phyloP scores from a whole-genome alignment of 1,139 yeast species.

The Groenewaldozyma auringiensis region DNA sequence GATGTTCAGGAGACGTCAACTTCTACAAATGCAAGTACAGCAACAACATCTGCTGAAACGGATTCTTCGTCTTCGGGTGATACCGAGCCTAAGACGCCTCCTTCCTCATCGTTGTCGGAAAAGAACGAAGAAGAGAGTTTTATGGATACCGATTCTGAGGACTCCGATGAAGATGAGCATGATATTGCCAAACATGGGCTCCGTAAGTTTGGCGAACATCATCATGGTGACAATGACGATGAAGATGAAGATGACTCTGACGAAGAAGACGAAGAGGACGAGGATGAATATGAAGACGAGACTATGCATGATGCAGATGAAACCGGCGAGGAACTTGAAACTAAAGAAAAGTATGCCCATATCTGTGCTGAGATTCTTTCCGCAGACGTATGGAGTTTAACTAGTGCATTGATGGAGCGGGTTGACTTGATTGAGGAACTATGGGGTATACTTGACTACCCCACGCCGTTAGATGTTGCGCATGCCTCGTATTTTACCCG shows the following conservation, averaged over 20 bases:
- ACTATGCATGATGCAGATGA: constrained; percentile 36
- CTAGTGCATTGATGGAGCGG: constrained; percentile 84
- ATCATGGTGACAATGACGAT: constrained; percentile 16
- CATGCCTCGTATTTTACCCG: constrained; percentile 88
- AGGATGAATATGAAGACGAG: constrained; percentile 32
- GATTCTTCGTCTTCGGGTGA: neutral
- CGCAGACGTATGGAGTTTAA: constrained; percentile 91
- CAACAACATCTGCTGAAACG: neutral
- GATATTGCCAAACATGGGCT: constrained; percentile 17
- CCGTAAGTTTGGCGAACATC: constrained; percentile 16
- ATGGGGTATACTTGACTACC: constrained; percentile 70
- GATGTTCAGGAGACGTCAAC: constrained; percentile 10
- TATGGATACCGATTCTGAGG: constrained; percentile 13
- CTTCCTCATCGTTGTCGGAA: neutral
- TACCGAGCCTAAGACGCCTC: neutral
- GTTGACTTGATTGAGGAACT: constrained; percentile 55
- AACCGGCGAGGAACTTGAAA: constrained; percentile 24
- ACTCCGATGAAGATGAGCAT: constrained; percentile 18
- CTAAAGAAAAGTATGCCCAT: constrained; percentile 61
- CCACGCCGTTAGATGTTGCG: constrained; percentile 59
- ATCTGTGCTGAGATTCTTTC: constrained; percentile 85
- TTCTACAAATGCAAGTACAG: neutral
- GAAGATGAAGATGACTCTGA: constrained; percentile 24
- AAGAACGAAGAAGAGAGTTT: constrained; percentile 4
- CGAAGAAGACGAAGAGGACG: constrained; percentile 16